Percentiles rank a stretch among this genome's conserved stretches.
Conservation (phyloP, 306 rosid species). For the Ochetophila trinervis region DNA sequence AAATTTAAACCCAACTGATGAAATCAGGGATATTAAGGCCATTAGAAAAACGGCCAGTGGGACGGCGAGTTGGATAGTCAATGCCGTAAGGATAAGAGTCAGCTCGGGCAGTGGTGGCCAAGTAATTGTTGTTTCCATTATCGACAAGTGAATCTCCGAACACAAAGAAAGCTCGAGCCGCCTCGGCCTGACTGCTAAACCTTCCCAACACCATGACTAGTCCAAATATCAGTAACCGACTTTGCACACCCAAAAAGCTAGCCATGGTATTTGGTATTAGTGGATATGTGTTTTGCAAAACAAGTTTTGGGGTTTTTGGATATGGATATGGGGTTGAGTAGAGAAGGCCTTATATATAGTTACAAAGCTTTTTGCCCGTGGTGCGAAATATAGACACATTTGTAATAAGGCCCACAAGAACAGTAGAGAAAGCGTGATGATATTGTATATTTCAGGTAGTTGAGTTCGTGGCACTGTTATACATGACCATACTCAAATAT, state of each 20-base stretch:
- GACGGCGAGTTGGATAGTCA: slow-evolving; percentile 60
- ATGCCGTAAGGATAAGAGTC: slow-evolving; percentile 81
- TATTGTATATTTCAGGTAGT: not conserved
- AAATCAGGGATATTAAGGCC: slow-evolving; percentile 85
- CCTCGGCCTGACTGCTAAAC: slow-evolving; percentile 22
- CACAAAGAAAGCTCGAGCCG: slow-evolving; percentile 67
- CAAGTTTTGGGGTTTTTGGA: not conserved
- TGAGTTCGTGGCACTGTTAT: slow-evolving; percentile 1
- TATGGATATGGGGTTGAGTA: not conserved
- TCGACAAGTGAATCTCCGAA: slow-evolving; percentile 94
- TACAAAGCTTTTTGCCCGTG: not conserved
- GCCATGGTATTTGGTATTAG: slow-evolving; percentile 17
- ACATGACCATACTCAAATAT: not conserved
- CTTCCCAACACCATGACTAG: slow-evolving; percentile 17
- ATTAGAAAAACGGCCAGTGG: slow-evolving; percentile 93
- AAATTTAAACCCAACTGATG: slow-evolving; percentile 39
- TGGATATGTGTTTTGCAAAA: not conserved
- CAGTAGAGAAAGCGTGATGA: not conserved
- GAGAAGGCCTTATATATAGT: slow-evolving; percentile 6
- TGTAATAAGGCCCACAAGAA: not conserved
- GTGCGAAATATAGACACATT: not conserved
- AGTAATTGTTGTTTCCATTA: slow-evolving; percentile 78
- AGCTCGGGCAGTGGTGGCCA: slow-evolving; percentile 82
- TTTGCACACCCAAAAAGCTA: slow-evolving; percentile 6
- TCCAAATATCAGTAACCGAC: slow-evolving; percentile 6